Base-by-base conservation (phyloP, 129 eudicot genomes). In the Calendula officinalis region DNA sequence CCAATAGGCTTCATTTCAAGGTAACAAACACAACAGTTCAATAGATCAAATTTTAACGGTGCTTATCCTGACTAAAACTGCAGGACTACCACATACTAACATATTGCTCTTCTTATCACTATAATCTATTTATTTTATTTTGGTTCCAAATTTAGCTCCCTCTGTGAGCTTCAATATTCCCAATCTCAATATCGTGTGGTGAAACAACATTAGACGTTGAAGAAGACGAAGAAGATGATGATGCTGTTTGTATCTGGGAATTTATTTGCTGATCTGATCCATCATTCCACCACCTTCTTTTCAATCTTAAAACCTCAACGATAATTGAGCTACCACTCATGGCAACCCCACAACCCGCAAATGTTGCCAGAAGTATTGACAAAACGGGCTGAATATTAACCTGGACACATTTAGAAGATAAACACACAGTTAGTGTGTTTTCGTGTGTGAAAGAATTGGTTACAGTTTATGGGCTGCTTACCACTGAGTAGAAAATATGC, bases 311-410 rank as follows among this genome's bases (percentile, higher is more conserved):
- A 51, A 87, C 35, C 77, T 87, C 98, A 8, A 91, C 83, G 35
- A 82, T 43, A 48, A 84, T 70, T 2, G 98, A 87, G 72, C 90
- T 85, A 7, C 83, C 96, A 51, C 98, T 80, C 98, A 91, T 91
- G 68, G 98, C 83, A 53, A 84, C 77, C 32, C 98, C 98, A 67
- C 82, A 85, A 4, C 98, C 98, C 0, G 83, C 86, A 69, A 87
- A 87, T 53, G 97, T 84, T 15, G 97, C 76, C 3, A 86, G 82
- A 27, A 90, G 86, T 67, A 90, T 84, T 1, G 95, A 84, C 35
- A 90, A 49, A 50, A 87, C 79, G 14, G 95, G 75, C 82, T 86
- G 92, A 61, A 90, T 76, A 62, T 78, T 91, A 63, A 90, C 84
- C 97, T 90, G 69, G 12, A 38, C 15, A 40, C 9, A 62, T 8